Evolutionary conservation across 495 filamentous ascomycete species (phyloP), one percentile per base, ranked within the genome.

Genomic region (Hypoxylon perforatum): DNA sequence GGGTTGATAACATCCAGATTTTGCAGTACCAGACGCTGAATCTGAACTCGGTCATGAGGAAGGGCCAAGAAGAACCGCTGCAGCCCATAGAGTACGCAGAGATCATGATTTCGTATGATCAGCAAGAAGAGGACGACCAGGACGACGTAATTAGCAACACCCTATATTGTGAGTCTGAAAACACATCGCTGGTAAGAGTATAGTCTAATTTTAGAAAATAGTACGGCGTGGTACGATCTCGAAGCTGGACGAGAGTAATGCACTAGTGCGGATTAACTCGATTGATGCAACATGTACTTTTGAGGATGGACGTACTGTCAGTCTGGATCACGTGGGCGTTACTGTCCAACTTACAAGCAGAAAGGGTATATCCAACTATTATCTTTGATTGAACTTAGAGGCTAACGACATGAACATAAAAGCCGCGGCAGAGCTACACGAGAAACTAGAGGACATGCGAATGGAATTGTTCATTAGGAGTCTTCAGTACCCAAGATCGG

Each of bases 381-480:
- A 28, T 8, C 3, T 28, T 28, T 2, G 44, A 15, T 4, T n/a
- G 9, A n/a, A 11, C 14, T 11, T 3, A 11, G 35, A 38, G n/a
- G 35, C 35, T 38, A n/a, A 38, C 35, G 9, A 3, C 12, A 11
- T n/a, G 2, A n/a, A n/a, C 12, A 10, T 38, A 54, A 21, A 10
- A 62, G 39, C 39, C 17, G 59, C 28, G 0, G 11, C 44, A 14
- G 50, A 42, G 14, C 35, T 74, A 2, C 52, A 66, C 14, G n/a
- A 64, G 15, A 57, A 55, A 5, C 33, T 73, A 2, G 65, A 72
- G 30, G 53, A 53, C 11, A 72, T 74, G 69, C 22, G 58, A 28
- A 67, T 36, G 42, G 72, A 72, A 23, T 52, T 74, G 9, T 65
- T 70, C 36, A 47, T 72, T 12, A 39, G 48, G 41, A 59, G 44